Base-by-base conservation (phyloP, 2,329 filamentous ascomycete genomes). In the Cladophialophora yegresii region DNA sequence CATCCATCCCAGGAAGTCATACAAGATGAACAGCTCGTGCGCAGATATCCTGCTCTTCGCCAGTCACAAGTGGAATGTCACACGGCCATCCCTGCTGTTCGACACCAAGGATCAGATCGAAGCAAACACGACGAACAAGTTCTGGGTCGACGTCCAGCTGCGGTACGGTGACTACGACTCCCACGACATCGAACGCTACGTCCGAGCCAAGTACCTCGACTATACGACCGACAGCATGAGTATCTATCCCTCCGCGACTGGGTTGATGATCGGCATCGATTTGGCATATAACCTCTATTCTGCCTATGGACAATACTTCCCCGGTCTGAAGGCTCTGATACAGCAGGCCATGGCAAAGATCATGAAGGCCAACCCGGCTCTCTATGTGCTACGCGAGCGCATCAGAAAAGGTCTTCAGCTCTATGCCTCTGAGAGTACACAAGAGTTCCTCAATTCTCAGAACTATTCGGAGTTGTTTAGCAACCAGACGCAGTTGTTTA, bases 11-110 rank as follows among this genome's bases (percentile, higher is more conserved):
- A 87, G 95, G 86, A 99, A 99, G 80, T 97, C 92, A 4, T 99
- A 99, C 86, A 99, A 99, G 86, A 99, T 99, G 95, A 99, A 99
- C 83, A 97, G 93, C 73, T 98, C 93, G 63, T 98, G 95, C 73
- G 95, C 96, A 4, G 95, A 99, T 77, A 97, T 99, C 68, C 84
- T 98, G 61, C 85, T 99, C 9, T 99, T 99, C 74, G 93, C 95
- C 43, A 96, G 90, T 69, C 95, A 98, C 81, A 99, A 98, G 77
- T 99, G 96, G 96, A 98, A 96, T 68, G 93, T 99, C 58, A 97
- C 93, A 0, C 85, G 91, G 2, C 96, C 95, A 1, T 98, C 93
- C 2, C 85, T 96, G 71, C 82, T 99, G 3, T 96, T 96, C 75
- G 95, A 99, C 72, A 97, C 92, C 58, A 98, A 98, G 81, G 95